Percentiles rank a stretch among this genome's conserved stretches.
phyloP scores from a whole-genome alignment of 768 basidiomycete species.

The Antrodiella citrinella region DNA sequence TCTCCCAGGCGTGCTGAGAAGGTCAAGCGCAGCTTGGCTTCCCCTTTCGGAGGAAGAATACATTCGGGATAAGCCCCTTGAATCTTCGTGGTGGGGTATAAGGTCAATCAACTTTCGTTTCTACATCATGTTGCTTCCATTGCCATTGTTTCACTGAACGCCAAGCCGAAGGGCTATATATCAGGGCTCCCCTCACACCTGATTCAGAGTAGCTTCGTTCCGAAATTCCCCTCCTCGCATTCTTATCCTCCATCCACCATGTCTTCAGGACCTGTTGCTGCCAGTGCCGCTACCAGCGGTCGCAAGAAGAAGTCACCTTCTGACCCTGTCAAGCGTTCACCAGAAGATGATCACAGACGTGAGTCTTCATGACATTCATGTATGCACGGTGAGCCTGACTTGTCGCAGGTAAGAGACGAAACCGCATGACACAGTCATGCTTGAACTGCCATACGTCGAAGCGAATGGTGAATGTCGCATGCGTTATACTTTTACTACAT shows the following conservation, averaged over 20 bases:
- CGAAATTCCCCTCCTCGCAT: neutral
- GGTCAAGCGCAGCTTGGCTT: neutral
- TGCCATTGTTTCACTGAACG: neutral
- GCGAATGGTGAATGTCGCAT: conserved; percentile 47
- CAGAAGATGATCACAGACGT: conserved; percentile 45
- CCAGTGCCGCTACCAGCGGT: conserved; percentile 12
- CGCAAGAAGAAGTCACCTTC: conserved; percentile 21
- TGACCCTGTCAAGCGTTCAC: conserved; percentile 20
- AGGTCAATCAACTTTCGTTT: neutral
- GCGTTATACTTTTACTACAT: too few relatives aligned
- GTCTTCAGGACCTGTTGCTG: conserved; percentile 7
- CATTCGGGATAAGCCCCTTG: neutral
- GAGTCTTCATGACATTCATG: conserved; percentile 15
- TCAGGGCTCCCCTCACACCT: conserved; percentile 1
- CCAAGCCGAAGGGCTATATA: conserved; percentile 4
- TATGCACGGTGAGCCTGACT: conserved; percentile 18
- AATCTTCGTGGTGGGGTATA: neutral
- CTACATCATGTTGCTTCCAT: neutral
- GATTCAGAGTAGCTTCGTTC: neutral
- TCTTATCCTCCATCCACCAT: neutral
- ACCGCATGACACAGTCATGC: conserved; percentile 68
- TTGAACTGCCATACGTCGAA: conserved; percentile 69
- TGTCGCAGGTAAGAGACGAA: conserved; percentile 38
- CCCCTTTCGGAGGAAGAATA: neutral
- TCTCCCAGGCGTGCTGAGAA: neutral